A percentile compares a stretch with the other conserved stretches of the same genome.
phyloP scores from a whole-genome alignment of 2,329 filamentous ascomycete genomes.

The Cytospora leucostoma region DNA sequence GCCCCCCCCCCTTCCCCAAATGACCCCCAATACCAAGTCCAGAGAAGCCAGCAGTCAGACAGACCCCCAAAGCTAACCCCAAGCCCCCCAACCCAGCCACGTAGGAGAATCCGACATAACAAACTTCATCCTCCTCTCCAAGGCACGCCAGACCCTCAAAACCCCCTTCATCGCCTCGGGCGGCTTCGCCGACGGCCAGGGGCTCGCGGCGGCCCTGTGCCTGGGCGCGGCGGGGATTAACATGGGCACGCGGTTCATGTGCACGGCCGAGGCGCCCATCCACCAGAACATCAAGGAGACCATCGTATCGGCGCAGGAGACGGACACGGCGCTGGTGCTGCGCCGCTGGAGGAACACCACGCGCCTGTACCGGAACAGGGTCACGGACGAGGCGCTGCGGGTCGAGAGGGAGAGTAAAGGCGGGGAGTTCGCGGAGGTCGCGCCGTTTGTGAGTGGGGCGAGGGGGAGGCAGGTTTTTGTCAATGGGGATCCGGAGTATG shows the following conservation, averaged over 20 bases:
- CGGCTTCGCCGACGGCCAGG: conserved; percentile 92
- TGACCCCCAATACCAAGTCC: neutral
- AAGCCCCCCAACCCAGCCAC: conserved; percentile 50
- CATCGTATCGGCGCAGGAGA: conserved; percentile 86
- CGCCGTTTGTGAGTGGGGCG: conserved; percentile 85
- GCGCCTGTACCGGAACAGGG: conserved; percentile 86
- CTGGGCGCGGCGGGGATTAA: conserved; percentile 94
- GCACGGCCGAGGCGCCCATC: conserved; percentile 88
- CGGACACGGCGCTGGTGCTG: conserved; percentile 85
- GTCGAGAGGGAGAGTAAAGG: conserved; percentile 80
- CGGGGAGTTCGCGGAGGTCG: conserved; percentile 88
- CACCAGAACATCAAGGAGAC: conserved; percentile 91
- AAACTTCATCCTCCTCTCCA: conserved; percentile 84
- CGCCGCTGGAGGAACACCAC: conserved; percentile 92
- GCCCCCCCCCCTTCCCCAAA: neutral
- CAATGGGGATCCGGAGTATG: conserved; percentile 87
- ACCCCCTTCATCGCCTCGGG: conserved; percentile 95
- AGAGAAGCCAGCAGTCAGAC: neutral
- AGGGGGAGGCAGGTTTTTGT: conserved; percentile 88
- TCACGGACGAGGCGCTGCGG: conserved; percentile 76
- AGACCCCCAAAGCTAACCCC: neutral
- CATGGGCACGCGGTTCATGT: conserved; percentile 99
- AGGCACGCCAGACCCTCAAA: conserved; percentile 78
- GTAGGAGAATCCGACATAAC: conserved; percentile 86
- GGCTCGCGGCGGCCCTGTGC: conserved; percentile 84